Percentiles rank a stretch among this genome's conserved stretches.
Evolutionary conservation across 1,284 basidiomycete genomes (phyloP).

Genomic region (Moniliella sp.): DNA sequence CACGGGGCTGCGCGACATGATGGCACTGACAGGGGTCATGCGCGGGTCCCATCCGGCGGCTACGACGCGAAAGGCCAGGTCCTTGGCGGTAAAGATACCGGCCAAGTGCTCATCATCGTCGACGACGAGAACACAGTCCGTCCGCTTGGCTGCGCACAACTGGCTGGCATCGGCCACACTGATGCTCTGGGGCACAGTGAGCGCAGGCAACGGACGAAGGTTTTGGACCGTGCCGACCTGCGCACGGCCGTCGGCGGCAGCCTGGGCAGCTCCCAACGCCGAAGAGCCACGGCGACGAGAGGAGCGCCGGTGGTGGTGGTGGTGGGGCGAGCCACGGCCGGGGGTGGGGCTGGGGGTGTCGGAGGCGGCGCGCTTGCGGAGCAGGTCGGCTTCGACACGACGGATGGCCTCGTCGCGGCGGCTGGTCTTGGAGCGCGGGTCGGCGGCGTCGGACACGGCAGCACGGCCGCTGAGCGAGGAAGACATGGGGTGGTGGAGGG

Average conservation of each 20-base stretch:
- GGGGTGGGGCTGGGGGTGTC: too few relatives aligned
- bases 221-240: slow-evolving; percentile 90
- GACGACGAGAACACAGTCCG: slow-evolving; percentile 88
- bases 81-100: slow-evolving; percentile 97
- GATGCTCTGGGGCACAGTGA: slow-evolving; percentile 90
- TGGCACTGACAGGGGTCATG: slow-evolving; percentile 66
- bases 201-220: slow-evolving; percentile 73
- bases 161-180: slow-evolving; percentile 89
- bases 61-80: slow-evolving; percentile 85
- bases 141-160: too few relatives aligned
- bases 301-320: too few relatives aligned
- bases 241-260: slow-evolving; percentile 42
- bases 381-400: too few relatives aligned
- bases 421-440: too few relatives aligned
- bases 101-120: slow-evolving; percentile 95
- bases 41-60: slow-evolving; percentile 89
- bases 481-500: too few relatives aligned
- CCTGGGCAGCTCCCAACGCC: slow-evolving; percentile 36
- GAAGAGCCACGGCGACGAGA: slow-evolving; percentile 9
- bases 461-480: too few relatives aligned
- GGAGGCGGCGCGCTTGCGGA: too few relatives aligned
- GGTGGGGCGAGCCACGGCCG: too few relatives aligned
- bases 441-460: too few relatives aligned
- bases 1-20: slow-evolving; percentile 97
- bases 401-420: too few relatives aligned